phyloP scores from a whole-genome alignment of 345 rosid species.

The Angophora floribunda region DNA sequence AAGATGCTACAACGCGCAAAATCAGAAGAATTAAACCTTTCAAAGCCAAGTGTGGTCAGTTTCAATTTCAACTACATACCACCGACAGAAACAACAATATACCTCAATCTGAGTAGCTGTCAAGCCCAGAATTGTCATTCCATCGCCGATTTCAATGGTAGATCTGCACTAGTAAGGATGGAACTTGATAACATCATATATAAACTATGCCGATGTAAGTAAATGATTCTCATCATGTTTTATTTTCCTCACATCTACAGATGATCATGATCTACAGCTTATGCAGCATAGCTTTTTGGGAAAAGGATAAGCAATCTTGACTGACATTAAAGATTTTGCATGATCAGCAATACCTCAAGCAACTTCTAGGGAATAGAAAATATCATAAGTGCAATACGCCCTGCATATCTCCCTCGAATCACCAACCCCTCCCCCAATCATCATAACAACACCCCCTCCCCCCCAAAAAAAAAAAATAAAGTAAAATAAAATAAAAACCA shows the following conservation, averaged over 20 bases:
- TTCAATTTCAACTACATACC: background rate
- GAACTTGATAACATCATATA: background rate
- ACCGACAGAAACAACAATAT: background rate
- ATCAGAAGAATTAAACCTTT: background rate
- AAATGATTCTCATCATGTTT: background rate
- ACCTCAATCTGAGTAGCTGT: conserved; percentile 43
- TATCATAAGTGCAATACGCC: background rate
- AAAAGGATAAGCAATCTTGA: background rate
- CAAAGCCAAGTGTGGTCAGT: background rate
- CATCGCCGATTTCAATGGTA: conserved; percentile 28
- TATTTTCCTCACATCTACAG: background rate
- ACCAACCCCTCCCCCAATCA: background rate
- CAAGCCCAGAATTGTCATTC: conserved; percentile 32
- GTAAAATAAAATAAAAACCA: background rate
- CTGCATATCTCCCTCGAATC: background rate
- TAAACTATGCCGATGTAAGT: background rate
- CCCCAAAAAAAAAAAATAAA: no score
- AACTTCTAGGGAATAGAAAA: background rate
- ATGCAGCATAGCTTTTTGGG: background rate
- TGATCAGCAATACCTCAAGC: background rate
- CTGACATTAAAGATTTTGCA: background rate
- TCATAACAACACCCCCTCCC: background rate
- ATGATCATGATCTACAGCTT: background rate
- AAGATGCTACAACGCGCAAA: conserved; percentile 25
- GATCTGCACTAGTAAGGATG: conserved; percentile 17